Evolutionary conservation across 192 early-diverging fungal species (phyloP), one percentile per base, ranked within the genome.

Genomic region (Dimargaris xerosporica): DNA sequence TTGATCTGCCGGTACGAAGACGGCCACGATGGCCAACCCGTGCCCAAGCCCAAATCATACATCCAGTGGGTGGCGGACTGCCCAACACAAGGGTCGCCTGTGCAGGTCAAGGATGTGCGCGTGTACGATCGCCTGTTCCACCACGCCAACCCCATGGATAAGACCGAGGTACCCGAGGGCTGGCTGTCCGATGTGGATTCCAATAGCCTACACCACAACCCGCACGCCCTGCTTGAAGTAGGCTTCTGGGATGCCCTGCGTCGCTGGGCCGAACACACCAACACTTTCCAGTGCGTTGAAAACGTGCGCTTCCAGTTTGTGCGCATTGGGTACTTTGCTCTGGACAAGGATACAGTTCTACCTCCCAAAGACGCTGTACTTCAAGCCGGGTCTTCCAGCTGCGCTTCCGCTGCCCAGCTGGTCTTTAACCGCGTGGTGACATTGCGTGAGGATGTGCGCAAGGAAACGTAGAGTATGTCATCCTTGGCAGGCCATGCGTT

Each of bases 21-120:
- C 66, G 76, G 65, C 25, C 63, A 59, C 1, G 80, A 73, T 23
- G 78, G 78, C 67, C 79, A 72, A 65, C n/a, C 54, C 23, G 60
- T 63, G 26, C 66, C 74, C 60, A 90, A 90, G 75, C 92, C 97
- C 60, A 99, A 96, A 81, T 87, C 97, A 3, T 98, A 87, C 73
- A 97, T 99, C 76, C 97, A 99, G 70, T 99, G 97, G 97, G 79
- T 99, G 28, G 91, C 89, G 44, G 84, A 96, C 63, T 89, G 86
- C 26, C 77, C 82, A 39, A 80, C 82, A 65, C 88, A 85, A 67
- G 76, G 80, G 29, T 93, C 90, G 10, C 93, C 96, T 19, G 85
- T 96, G 19, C 71, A 74, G 29, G 66, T 97, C 46, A 75, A 82
- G 63, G 89, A 99, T 73, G 77, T 93, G 17, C 81, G 91, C 50